A percentile compares a stretch with the other conserved stretches of the same genome.
Evolutionary conservation across 805 yeast genomes (phyloP).

Genomic region (Candida saitoana): DNA sequence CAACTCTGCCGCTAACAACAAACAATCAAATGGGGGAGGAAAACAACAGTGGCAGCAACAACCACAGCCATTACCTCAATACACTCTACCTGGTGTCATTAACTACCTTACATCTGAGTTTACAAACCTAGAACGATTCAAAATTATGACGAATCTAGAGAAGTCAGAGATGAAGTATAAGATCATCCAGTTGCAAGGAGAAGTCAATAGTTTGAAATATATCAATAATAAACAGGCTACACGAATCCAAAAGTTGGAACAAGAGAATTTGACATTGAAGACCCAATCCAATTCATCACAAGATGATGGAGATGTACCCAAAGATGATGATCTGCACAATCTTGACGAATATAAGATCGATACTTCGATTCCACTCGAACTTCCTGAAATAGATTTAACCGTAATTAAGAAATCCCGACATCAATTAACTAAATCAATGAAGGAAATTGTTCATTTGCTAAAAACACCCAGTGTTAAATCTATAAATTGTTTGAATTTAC

Average conservation of each 20-base stretch:
- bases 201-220: slow-evolving; percentile 41
- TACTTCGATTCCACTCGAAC: neutral
- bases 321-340: neutral
- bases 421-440: slow-evolving; percentile 33
- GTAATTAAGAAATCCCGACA: slow-evolving; percentile 28
- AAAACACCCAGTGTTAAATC: slow-evolving; percentile 23
- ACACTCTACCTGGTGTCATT: slow-evolving; percentile 57
- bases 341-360: neutral
- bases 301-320: neutral
- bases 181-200: slow-evolving; percentile 50
- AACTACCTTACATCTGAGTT: slow-evolving; percentile 57
- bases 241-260: slow-evolving; percentile 37
- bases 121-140: slow-evolving; percentile 39
- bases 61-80: slow-evolving; percentile 30
- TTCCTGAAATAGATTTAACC: slow-evolving; percentile 33
- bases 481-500: slow-evolving; percentile 18
- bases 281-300: neutral
- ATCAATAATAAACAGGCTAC: slow-evolving; percentile 39
- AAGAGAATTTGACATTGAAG: slow-evolving; percentile 15
- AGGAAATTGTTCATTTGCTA: slow-evolving; percentile 29
- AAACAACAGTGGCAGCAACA: slow-evolving; percentile 6
- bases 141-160: slow-evolving; percentile 51
- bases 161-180: slow-evolving; percentile 49
- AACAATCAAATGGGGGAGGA: slow-evolving; percentile 11
- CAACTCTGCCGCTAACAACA: slow-evolving; percentile 3